Evolutionary conservation across 208 protist genomes (phyloP).

Genomic region (Strigomonas culicis): DNA sequence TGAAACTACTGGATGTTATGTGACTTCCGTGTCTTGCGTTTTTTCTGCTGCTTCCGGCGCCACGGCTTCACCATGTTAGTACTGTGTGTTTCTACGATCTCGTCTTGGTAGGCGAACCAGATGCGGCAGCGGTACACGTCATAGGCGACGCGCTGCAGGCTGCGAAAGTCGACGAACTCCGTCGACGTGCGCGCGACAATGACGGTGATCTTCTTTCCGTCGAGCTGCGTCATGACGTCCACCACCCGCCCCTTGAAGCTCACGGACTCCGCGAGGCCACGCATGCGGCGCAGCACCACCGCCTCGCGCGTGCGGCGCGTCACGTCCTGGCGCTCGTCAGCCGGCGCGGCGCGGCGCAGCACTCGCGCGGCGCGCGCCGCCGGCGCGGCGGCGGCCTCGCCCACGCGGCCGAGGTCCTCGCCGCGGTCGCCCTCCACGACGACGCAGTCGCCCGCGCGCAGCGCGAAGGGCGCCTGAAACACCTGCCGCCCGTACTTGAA

Average conservation of each 20-base stretch:
- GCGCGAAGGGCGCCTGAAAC: conserved; percentile 29
- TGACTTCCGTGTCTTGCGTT: too few relatives aligned
- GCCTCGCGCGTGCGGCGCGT: conserved; percentile 33
- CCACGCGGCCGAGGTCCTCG: conserved; percentile 62
- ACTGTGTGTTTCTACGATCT: conserved; percentile 64
- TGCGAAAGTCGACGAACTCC: conserved; percentile 72
- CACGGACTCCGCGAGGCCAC: conserved; percentile 41
- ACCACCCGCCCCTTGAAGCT: conserved; percentile 37
- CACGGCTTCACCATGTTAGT: conserved; percentile 37
- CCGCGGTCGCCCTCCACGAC: conserved; percentile 79
- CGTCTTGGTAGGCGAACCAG: conserved; percentile 80
- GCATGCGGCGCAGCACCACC: conserved; percentile 48
- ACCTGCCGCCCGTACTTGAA: conserved; percentile 79
- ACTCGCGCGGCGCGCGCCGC: conserved; percentile 1
- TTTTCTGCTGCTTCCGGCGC: conserved; percentile 18
- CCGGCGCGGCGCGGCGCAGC: conserved; percentile 32
- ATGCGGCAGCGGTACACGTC: conserved; percentile 76
- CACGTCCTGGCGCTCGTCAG: conserved; percentile 36
- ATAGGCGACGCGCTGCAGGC: conserved; percentile 65
- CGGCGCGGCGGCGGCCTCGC: conserved; percentile 19
- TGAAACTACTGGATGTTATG: conserved; percentile 14
- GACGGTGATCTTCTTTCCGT: conserved; percentile 75
- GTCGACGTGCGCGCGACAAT: conserved; percentile 48
- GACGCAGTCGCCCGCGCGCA: conserved; percentile 36
- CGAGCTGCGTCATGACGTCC: conserved; percentile 74